Conservation (phyloP, 305 asterid genomes). For the Lippia alba region DNA sequence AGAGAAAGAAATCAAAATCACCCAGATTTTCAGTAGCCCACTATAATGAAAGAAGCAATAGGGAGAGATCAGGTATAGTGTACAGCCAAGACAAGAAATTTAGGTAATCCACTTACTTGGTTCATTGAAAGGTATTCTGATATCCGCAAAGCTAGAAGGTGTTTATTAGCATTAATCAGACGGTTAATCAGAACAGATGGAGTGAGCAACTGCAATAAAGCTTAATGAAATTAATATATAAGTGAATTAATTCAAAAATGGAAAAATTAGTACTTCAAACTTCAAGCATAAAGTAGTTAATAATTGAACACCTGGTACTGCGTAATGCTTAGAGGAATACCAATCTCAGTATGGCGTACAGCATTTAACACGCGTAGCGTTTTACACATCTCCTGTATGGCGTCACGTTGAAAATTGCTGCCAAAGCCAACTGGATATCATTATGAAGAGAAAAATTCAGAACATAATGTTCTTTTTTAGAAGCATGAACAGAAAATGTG, state of each 20-base stretch:
- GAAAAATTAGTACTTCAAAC: slow-evolving; percentile 24
- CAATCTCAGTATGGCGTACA: slow-evolving; percentile 77
- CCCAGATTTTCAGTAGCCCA: neutral
- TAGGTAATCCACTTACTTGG: slow-evolving; percentile 59
- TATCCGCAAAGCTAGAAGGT: slow-evolving; percentile 84
- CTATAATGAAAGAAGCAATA: neutral
- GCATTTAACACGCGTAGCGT: slow-evolving; percentile 86
- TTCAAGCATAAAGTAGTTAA: slow-evolving; percentile 33
- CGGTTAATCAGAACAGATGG: slow-evolving; percentile 90
- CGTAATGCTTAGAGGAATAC: slow-evolving; percentile 90
- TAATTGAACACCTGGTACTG: slow-evolving; percentile 81
- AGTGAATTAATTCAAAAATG: slow-evolving; percentile 31
- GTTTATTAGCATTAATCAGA: slow-evolving; percentile 80
- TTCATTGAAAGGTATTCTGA: slow-evolving; percentile 85
- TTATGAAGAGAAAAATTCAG: slow-evolving; percentile 70
- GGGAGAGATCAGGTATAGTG: slow-evolving; percentile 6
- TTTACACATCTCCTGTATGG: slow-evolving; percentile 82
- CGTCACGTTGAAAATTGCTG: slow-evolving; percentile 95
- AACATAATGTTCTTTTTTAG: slow-evolving; percentile 43
- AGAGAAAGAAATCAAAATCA: neutral
- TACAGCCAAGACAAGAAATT: slow-evolving; percentile 12
- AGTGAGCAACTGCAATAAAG: slow-evolving; percentile 75
- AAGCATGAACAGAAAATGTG: slow-evolving; percentile 34
- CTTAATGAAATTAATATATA: slow-evolving; percentile 13
- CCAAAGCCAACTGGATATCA: slow-evolving; percentile 90